Base-by-base conservation (phyloP, 2,329 filamentous ascomycete genomes). In the Cladosporium sp. region DNA sequence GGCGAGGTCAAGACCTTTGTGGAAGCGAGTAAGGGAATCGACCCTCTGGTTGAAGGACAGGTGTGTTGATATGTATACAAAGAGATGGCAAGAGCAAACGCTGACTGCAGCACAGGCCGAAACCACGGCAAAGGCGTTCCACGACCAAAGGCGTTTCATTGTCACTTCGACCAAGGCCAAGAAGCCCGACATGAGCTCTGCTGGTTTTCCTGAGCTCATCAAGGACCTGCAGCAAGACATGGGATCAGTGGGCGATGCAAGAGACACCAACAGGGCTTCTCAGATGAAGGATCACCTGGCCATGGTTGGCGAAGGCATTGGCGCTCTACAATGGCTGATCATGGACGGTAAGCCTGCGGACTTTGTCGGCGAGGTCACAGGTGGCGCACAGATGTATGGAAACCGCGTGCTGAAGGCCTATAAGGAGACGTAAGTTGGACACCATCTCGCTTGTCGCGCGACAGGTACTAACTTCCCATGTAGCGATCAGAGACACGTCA, bases 381-480 rank as follows among this genome's bases (percentile, higher is more conserved):
- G 87, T 28, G 88, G 91, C 51, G 90, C 92, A 39, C 88, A 97
- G 72, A 96, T 96, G 77, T 97, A 90, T 67, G 94, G 94, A 34
- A 97, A 99, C 78, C 86, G 92, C 66, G 90, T 99, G 36, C 78
- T 97, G 65, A 96, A 91, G 76, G 89, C 95, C 66, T 87, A 89
- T 74, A 97, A 95, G 76, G 92, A 89, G 62, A 88, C 85, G 86
- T 88, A 71, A 65, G 82, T 65, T 22, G 28, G 20, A 45, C n/a
- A 10, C n/a, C 10, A 39, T 48, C 10, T n/a, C 7, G 20, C 13
- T 22, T 35, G 40, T 20, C 22, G 17, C 17, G 34, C 17, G 17
- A 28, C 22, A 10, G 7, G 15, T 28, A 19, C 60, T 61, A 45
- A 58, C 51, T 20, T 20, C 42, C 19, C 39, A 12, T 32, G 15